phyloP scores from a whole-genome alignment of 805 yeast genomes.

The Candida pini region DNA sequence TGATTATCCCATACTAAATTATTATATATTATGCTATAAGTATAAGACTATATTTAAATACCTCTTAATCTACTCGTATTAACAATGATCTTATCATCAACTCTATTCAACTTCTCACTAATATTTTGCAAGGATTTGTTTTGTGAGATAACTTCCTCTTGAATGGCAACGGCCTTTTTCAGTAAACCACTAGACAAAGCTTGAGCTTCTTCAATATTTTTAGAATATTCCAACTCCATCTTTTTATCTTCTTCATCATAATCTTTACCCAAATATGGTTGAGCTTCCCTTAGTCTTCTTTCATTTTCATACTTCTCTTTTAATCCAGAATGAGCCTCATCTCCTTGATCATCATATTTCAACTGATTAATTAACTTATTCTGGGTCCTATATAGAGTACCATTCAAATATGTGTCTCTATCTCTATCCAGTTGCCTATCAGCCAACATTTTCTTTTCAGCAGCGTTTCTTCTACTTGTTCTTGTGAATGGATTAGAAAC shows the following conservation, averaged over 20 bases:
- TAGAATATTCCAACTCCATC: slow-evolving; percentile 81
- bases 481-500: slow-evolving; percentile 86
- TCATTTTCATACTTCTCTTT: slow-evolving; percentile 46
- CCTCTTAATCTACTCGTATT: slow-evolving; percentile 29
- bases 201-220: slow-evolving; percentile 74
- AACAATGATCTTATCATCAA: slow-evolving; percentile 65
- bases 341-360: slow-evolving; percentile 26
- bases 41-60: no score
- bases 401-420: slow-evolving; percentile 23
- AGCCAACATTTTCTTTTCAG: slow-evolving; percentile 62
- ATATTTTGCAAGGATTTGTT: slow-evolving; percentile 66
- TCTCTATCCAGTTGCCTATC: slow-evolving; percentile 32
- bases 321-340: slow-evolving; percentile 21
- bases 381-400: slow-evolving; percentile 23
- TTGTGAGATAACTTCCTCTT: slow-evolving; percentile 75
- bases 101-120: slow-evolving; percentile 76
- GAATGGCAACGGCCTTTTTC: slow-evolving; percentile 64
- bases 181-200: slow-evolving; percentile 65
- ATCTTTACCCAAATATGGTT: slow-evolving; percentile 74
- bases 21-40: no score
- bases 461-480: slow-evolving; percentile 64
- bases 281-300: slow-evolving; percentile 49
- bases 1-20: no score
- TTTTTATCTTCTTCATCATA: slow-evolving; percentile 86
- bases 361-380: slow-evolving; percentile 39